Evolutionary conservation across 2,329 filamentous ascomycete species (phyloP), one percentile per base, ranked within the genome.

Genomic region (Epichloe coenophiala): DNA sequence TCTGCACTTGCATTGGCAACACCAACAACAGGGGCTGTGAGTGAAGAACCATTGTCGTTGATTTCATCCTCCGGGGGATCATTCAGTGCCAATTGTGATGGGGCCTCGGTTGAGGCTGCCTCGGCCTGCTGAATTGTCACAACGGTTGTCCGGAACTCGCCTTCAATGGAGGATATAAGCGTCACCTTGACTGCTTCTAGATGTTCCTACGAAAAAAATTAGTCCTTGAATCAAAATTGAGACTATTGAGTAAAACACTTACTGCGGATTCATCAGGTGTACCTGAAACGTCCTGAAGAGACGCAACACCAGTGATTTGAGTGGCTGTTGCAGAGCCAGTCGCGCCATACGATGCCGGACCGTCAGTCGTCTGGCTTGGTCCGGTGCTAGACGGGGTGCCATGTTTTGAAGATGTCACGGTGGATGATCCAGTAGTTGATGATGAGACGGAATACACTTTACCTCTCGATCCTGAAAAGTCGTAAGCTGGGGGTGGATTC

Each of bases 131-230:
- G 35, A 17, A 54, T 38, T 3, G 57, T 55, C 38, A 57, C 27
- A 9, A 56, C 39, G 13, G 54, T 55, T 0, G 58, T 62, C 43
- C 56, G 47, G 8, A 58, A 55, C 11, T 54, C 52, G 9, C 57
- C 47, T 17, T 54, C 52, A 11, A 55, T 53, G 19, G 60, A 51
- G 15, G 58, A 51, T 39, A 62, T 57, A 5, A 64, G 52, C 13
- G 59, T 63, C 23, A 62, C 51, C 17, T 60, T 38, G 31, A 36
- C 45, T 19, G 36, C 37, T 19, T 35, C 38, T 8, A 33, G 6
- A 21, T 36, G 36, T 33, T 38, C 21, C 47, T 45, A 17, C 4
- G 27, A 4, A 5, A 4, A 4, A 7, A n/a, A 21, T 38, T 35
- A 46, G 48, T 35, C 36, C 15, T 35, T 17, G 19, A 39, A 35